Base-by-base conservation (phyloP, 768 basidiomycete genomes). In the Auricularia sp. region DNA sequence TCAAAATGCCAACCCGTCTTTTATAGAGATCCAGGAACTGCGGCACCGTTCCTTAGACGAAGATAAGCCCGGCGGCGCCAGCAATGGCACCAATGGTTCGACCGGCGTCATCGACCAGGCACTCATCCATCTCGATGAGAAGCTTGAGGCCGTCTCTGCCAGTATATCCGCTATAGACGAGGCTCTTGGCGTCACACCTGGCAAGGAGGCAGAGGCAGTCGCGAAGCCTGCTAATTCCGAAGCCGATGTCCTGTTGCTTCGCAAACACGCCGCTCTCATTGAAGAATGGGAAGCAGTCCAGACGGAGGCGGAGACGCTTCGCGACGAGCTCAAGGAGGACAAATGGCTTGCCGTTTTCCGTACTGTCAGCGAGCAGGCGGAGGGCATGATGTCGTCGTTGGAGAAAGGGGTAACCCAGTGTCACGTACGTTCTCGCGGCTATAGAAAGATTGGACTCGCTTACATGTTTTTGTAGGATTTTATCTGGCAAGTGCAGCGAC, bases 281-380 rank as follows among this genome's bases (percentile, higher is more conserved):
- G 74, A 78, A 10, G 94, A 95, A 47, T 98, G 94, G 94, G 86
- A 90, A 66, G 77, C 83, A 10, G 83, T 94, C 10, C 87, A 89
- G 72, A 84, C 84, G 64, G 90, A 93, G 70, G 89, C 88, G 64
- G 87, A 90, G 54, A 85, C 88, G 34, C 76, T 98, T 65, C 81
- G 88, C 67, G 93, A 95, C 71, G 97, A 99, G 75, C 79, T 98
- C 68, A 94, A 92, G 76, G 96, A 98, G 75, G 96, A 98, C 76
- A 95, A 95, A 70, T 97, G 93, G 92, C 81, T 98, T 70, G 90
- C 89, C 11, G 92, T 98, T 24, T 98, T 98, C 76, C 84, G 94
- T 68, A 95, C 92, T 4, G 91, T 94, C 65, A 87, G 92, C 54
- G 89, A 94, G 71, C 95, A 98, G 74, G 95, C 96, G 54, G 92